Base-by-base conservation (phyloP, 2,329 filamentous ascomycete species). In the Ploettnerulaceae sp. region DNA sequence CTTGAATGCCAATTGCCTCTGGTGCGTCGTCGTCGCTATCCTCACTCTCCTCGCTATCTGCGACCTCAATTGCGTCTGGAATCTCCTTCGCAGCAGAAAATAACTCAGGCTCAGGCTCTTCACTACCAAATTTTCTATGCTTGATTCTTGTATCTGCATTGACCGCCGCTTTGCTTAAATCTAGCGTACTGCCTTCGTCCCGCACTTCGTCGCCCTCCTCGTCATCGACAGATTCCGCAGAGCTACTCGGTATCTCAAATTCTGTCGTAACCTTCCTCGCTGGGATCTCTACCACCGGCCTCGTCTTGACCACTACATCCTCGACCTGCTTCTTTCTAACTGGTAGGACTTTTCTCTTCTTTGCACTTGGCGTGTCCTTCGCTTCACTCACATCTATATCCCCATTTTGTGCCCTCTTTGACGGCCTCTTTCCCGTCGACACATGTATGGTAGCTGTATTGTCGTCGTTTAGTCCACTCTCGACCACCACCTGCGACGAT, bases 21-120 rank as follows among this genome's bases (percentile, higher is more conserved):
- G 61, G 61, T 8, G 60, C 60, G 47, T 63, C 61, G 39, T 64
- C 57, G 18, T 63, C 61, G 35, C 58, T 61, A n/a, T 55, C 55
- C 4, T 50, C 52, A 8, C 26, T 8, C 2, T 48, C 49, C 5
- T 45, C 40, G 11, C 34, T 45, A 11, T 45, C 38, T 5, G 22
- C 33, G 4, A 31, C 29, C 14, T 40, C 35, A 12, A 22, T 20
- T 6, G 4, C 17, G 4, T 49, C 39, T 14, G 34, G 24, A 14
- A 34, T 7, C 15, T 47, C 36, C 14, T 22, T 22, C 3, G 54
- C 49, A 8, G 50, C 47, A 9, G 44, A 51, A n/a, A 51, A 48
- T 12, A 53, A 20, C 8, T 47, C 51, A 1, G 45, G 29, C 12
- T 52, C 44, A 14, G 51, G 38, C 20, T 60, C 56, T 17, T 57